These are phyloP conservation scores for Ceratobasidium sp. DNA, from an alignment of 1,284 basidiomycete species.

Conservation along the genomic window DNA sequence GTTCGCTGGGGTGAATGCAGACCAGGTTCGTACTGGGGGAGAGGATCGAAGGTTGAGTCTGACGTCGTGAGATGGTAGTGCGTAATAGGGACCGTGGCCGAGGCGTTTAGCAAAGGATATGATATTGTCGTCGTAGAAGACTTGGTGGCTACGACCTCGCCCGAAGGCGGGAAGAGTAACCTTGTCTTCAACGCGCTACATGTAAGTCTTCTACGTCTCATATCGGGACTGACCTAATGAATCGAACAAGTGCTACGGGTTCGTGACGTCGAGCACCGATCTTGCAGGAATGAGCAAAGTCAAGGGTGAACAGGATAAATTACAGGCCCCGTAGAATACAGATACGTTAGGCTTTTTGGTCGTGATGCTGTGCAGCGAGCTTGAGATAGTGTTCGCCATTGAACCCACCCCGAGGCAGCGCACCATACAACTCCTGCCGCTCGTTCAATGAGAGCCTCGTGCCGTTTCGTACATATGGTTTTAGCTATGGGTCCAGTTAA, in stretches of 20 bases:
- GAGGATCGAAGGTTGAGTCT: background rate
- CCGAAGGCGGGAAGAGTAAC: conserved; percentile 29
- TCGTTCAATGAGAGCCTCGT: conserved; percentile 29
- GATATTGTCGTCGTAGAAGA: conserved; percentile 37
- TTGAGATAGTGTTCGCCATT: conserved; percentile 46
- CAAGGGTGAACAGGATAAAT: background rate
- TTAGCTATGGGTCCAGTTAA: conserved; percentile 53
- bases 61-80: conserved; percentile 44
- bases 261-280: conserved; percentile 23
- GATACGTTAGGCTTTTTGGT: background rate
- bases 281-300: conserved; percentile 17
- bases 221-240: background rate
- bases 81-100: conserved; percentile 33
- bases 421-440: conserved; percentile 40
- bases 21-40: conserved; percentile 56
- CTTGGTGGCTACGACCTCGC: conserved; percentile 37
- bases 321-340: conserved; percentile 1
- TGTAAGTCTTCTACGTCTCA: conserved; percentile 1
- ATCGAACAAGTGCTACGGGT: conserved; percentile 28
- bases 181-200: conserved; percentile 30
- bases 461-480: conserved; percentile 57
- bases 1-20: conserved; percentile 73
- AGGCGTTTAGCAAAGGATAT: conserved; percentile 31
- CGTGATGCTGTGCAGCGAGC: conserved; percentile 35
- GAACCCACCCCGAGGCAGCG: conserved; percentile 43